Evolutionary conservation across 2,329 filamentous ascomycete genomes (phyloP), one percentile per base, ranked within the genome.

Genomic region (Ophiostoma pallidulum): DNA sequence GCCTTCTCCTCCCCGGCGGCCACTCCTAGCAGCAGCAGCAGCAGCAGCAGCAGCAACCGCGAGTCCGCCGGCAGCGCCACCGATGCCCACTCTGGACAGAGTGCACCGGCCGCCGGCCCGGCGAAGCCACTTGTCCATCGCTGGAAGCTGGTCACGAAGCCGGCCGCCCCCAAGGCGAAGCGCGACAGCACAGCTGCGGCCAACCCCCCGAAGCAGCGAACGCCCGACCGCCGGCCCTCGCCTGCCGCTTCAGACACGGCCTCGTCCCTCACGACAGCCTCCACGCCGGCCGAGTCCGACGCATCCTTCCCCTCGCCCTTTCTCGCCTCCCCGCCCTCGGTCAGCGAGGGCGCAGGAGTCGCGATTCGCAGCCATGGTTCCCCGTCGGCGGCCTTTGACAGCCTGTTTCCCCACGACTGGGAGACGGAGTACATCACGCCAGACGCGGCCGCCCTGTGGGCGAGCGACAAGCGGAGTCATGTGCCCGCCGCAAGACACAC

Each of bases 141-240:
- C 36, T 57, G 60, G 52, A 61, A 53, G 45, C 60, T 62, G 37
- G 55, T 61, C 12, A 56, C 54, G 4, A 58, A 52, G 42, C 41
- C 53, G 13, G 41, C 49, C 8, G 32, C 42, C 7, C 31, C 41
- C 9, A 45, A 45, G 19, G 22, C 32, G 8, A 43, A 44, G 22
- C 37, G 35, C 12, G 41, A 41, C 18, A 35, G 41, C 39, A 31
- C 4, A 2, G 36, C 7, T 28, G 13, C 12, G 22, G n/a, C 19
- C 39, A 28, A 19, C 20, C 16, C 38, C 24, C 12, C 35, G 9
- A 46, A 42, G 19, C 33, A 40, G 35, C 26, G 8, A 24, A 2
- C 33, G 9, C 19, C 37, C 18, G 31, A 26, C 10, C 42, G 28
- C 16, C 38, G 42, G 9, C 35, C 43, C 12, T 42, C 49, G 1